Base-by-base conservation (phyloP, 2,329 filamentous ascomycete species). In the Elsinoe necatrix region DNA sequence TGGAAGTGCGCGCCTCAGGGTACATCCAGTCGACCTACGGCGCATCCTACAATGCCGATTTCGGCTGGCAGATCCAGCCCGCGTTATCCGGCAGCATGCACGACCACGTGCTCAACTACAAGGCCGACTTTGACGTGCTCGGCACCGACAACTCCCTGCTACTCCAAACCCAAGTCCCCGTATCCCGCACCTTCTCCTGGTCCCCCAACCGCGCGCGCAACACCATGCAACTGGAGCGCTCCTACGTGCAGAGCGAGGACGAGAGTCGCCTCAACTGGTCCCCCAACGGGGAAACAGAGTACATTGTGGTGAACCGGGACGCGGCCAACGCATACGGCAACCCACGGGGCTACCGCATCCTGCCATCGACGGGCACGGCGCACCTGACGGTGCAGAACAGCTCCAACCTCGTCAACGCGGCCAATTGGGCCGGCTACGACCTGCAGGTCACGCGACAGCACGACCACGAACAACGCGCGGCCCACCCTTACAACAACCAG, bases 31-130 rank as follows among this genome's bases (percentile, higher is more conserved):
- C 70, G 0, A 73, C 75, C 0, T 52, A 52, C 31, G 20, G 29
- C 48, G 48, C 48, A 4, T 78, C 72, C 61, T 77, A 70, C 56
- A 75, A 77, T 50, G 64, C 71, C 0, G 73, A 75, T 54, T 80
- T 79, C 57, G 77, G 77, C 4, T 80, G 70, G 62, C 66, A 72
- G 29, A 77, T 80, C 48, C 74, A 78, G 59, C 74, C 79, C 55
- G 65, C 67, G 23, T 66, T 78, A 1, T 72, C 71, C 0, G 76
- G 77, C 4, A 73, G 71, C 25, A 78, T 80, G 71, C 79, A 81
- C 64, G 77, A 80, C 64, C 79, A 81, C 61, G 76, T 81, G 0
- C 62, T 80, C 35, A 80, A 77, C 61, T 80, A 75, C 69, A 81
- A 81, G 63, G 73, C 72, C 43, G 79, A 80, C 64, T 69, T 80